phyloP scores from a whole-genome alignment of 2,329 filamentous ascomycete species.

The Cladosporium sp. region DNA sequence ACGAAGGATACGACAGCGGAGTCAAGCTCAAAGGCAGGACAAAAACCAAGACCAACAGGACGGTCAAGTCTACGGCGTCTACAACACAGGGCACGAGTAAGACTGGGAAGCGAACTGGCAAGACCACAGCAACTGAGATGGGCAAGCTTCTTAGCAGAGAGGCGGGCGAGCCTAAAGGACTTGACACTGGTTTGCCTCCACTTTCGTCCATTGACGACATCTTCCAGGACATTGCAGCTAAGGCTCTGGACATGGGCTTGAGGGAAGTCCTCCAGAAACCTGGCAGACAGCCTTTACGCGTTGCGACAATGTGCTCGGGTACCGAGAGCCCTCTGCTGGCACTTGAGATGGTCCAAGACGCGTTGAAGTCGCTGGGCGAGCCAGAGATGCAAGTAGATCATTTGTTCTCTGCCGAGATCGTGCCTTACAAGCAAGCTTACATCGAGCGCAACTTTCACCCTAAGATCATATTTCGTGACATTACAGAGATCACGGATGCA shows the following conservation, averaged over 20 bases:
- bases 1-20: conserved; percentile 6
- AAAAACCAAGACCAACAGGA: neutral
- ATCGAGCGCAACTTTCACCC: conserved; percentile 50
- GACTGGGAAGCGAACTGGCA: conserved; percentile 3
- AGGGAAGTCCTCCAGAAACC: conserved; percentile 35
- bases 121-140: neutral
- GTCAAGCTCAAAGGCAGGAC: neutral
- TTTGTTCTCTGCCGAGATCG: conserved; percentile 50
- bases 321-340: conserved; percentile 73
- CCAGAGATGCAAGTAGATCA: conserved; percentile 37
- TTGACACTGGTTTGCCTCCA: conserved; percentile 45
- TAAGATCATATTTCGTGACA: conserved; percentile 46
- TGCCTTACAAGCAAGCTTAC: conserved; percentile 48
- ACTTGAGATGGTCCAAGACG: conserved; percentile 55
- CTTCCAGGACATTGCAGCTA: conserved; percentile 50
- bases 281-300: conserved; percentile 46
- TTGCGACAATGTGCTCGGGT: conserved; percentile 76
- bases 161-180: conserved; percentile 1
- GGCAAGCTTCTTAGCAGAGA: neutral
- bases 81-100: neutral
- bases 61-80: neutral
- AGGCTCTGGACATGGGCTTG: conserved; percentile 39
- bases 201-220: conserved; percentile 50
- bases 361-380: conserved; percentile 31
- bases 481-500: conserved; percentile 41